Base-by-base conservation (phyloP, 768 basidiomycete genomes). In the Rhizopogon roseolus region DNA sequence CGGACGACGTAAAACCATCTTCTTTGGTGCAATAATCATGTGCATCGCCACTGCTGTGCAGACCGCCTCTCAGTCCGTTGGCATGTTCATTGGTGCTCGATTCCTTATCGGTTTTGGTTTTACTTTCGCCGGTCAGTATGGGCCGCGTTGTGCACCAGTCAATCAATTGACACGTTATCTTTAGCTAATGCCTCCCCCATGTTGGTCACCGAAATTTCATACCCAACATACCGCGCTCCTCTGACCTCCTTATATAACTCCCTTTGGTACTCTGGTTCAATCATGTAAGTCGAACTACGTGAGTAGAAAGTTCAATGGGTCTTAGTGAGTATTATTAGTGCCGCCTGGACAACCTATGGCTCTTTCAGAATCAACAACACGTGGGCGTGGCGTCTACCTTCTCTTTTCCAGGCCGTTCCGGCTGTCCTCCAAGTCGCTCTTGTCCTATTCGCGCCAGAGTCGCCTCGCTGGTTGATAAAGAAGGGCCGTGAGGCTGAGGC, bases 311-410 rank as follows among this genome's bases (percentile, higher is more conserved):
- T 19, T 19, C 51, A 19, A 50, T 46, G 22, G 27, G 40, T 49
- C 22, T 45, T 27, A 3, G 7, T 8, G 3, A 5, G 4, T 40
- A 43, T 44, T 28, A 34, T 34, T 41, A 83, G 82, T 56, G 84
- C 90, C 37, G 89, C 89, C n/a, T 93, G 90, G 92, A 76, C 86
- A 0, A 89, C 88, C 1, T 93, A 82, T 64, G 90, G 90, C 22
- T 87, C 90, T 13, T 85, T 88, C 75, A 78, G 79, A 66, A 82
- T 91, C 50, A 55, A 66, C 49, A 81, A 61, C 61, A 79, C 81
- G 22, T 92, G 87, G 88, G 73, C 87, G 27, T 94, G 92, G 91
- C 86, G 93, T 62, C 75, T 90, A 50, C 90, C 90, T 19, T 90
- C 88, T 14, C 65, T 80, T 32, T 73, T 90, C 17, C 89, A 94